Base-by-base conservation (phyloP, 2,329 filamentous ascomycete genomes). In the Penicillium olsonii region DNA sequence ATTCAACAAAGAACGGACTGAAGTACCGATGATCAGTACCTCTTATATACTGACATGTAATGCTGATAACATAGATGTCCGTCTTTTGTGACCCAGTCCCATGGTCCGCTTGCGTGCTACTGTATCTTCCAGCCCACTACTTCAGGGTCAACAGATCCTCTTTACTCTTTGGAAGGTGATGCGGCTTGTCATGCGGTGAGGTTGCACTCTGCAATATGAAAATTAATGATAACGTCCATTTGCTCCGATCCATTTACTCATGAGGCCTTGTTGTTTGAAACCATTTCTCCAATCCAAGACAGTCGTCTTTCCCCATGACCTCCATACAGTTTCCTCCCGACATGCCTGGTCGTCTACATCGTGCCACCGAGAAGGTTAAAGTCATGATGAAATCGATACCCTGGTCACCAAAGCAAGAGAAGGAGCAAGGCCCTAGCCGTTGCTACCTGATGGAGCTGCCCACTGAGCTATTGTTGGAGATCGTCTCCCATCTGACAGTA, bases 371-470 rank as follows among this genome's bases (percentile, higher is more conserved):
- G 31, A 68, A 60, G 45, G 37, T 71, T 20, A 66, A 60, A 42
- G 56, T 53, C 38, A 56, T 63, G 20, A 61, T 63, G 37, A 67
- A 58, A 49, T 66, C 64, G 62, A 63, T 49, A 40, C 45, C 55
- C 18, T 66, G 66, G 64, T 45, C 58, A n/a, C 49, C 53, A 19
- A 56, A 43, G 39, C 57, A 57, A 26, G 42, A 37, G 37, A 61
- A 42, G 37, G 56, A 55, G 11, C 48, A 50, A 18, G 50, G 55
- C 17, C 12, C 45, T 1, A 43, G 50, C 12, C 63, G 64, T 42
- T 70, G 66, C 50, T 59, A 64, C 51, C 60, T 72, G 2, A 60
- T 70, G 39, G 68, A 70, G 52, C 54, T 72, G 15, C 69, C 69
- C 19, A 71, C 68, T 8, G 69, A 72, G 54, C 44, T 72, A 38